Evolutionary conservation across 2,329 filamentous ascomycete genomes (phyloP).

Genomic region (Exophiala viscosa): DNA sequence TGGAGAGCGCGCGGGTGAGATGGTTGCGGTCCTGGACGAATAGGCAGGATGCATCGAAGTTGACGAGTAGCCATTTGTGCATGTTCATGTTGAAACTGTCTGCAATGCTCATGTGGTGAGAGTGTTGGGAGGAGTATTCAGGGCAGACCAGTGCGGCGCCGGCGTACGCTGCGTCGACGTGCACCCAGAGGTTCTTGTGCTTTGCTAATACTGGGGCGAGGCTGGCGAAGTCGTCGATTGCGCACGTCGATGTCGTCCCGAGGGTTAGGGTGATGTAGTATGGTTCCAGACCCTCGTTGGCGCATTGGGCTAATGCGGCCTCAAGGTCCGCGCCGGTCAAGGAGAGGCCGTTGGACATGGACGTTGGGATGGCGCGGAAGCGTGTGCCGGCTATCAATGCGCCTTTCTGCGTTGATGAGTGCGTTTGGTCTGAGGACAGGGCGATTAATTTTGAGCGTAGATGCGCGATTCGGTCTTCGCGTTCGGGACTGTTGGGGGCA

Average conservation of each 20-base stretch:
- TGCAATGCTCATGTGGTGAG: constrained; percentile 47
- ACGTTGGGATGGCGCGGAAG: constrained; percentile 65
- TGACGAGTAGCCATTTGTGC: constrained; percentile 95
- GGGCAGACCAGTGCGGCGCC: constrained; percentile 78
- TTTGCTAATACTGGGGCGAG: constrained; percentile 51
- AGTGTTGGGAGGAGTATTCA: constrained; percentile 62
- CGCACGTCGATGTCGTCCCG: constrained; percentile 84
- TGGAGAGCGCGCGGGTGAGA: constrained; percentile 74
- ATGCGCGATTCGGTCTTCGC: constrained; percentile 66
- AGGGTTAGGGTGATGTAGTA: constrained; percentile 83
- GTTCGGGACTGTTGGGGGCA: constrained; percentile 49
- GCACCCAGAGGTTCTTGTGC: constrained; percentile 72
- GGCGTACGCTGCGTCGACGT: constrained; percentile 90
- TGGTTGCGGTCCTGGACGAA: constrained; percentile 72
- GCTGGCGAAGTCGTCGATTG: constrained; percentile 73
- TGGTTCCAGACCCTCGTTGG: constrained; percentile 68
- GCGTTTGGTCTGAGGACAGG: constrained; percentile 72
- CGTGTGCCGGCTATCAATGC: constrained; percentile 82
- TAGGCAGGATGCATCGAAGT: constrained; percentile 81
- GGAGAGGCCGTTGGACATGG: constrained; percentile 61
- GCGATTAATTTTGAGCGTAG: constrained; percentile 72
- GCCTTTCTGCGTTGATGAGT: constrained; percentile 82
- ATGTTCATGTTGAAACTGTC: constrained; percentile 94
- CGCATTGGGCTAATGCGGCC: constrained; percentile 60
- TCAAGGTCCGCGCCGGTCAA: constrained; percentile 65